Evolutionary conservation across 2,329 filamentous ascomycete species (phyloP), one percentile per base, ranked within the genome.

Genomic region (Rutstroemia sp.): DNA sequence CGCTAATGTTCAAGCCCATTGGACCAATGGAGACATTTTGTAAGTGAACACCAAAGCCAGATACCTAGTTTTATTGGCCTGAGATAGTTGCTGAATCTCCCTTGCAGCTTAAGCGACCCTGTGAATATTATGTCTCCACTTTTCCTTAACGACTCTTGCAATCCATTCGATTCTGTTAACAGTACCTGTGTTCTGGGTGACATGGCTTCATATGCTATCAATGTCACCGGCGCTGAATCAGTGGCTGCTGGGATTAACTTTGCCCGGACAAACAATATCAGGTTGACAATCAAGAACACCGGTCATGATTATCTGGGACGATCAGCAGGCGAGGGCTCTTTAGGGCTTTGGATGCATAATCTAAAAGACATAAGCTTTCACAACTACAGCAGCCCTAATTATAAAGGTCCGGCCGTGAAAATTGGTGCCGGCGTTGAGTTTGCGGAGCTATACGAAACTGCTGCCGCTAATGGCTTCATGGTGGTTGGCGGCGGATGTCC

Each of bases 271-370:
- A 61, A 70, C 18, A 73, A 74, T 47, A 66, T 77, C 49, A 70
- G 75, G 1, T 66, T 77, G 2, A 72, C 73, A 38, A 74, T 83
- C 58, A 75, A 77, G 58, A 81, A 81, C 61, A 82, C 79, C 0
- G 80, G 79, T 2, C 80, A 83, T 63, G 79, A 82, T 61, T 76
- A 75, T 59, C 72, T 78, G 39, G 85, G 83, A 47, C 79, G 80
- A 45, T 82, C 79, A 0, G 82, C 82, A 0, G 85, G 83, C 18
- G 77, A 77, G 21, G 83, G 83, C 1, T 74, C 78, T 0, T 67
- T 84, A 4, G 73, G 75, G 6, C 71, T 84, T 51, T 83, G 82
- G 75, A 83, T 76, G 9, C 79, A 82, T 58, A 68, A 74, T 58
- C 74, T 83, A 55, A 77, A 81, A 63, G 70, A 74, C 30, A 73